A percentile compares a stretch with the other conserved stretches of the same genome.
These are phyloP conservation scores for Styphnolobium japonicum DNA, from an alignment of 306 rosid genomes.

Conservation along the genomic window DNA sequence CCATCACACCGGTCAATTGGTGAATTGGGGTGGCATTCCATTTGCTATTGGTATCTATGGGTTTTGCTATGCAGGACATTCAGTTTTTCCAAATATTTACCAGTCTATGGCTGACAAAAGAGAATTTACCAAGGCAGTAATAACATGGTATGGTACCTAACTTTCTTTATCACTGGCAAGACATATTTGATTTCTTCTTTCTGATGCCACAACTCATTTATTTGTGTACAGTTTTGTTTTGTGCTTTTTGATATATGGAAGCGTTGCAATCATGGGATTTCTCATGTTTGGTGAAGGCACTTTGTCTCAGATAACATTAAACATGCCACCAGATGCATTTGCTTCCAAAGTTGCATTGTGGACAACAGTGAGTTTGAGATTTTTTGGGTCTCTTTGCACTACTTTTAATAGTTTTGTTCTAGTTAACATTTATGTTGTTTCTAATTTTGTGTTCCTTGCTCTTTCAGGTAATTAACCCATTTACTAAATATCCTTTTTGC, in stretches of 20 bases:
- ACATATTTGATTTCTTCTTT: neutral
- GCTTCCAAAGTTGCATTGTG: slow-evolving; percentile 70
- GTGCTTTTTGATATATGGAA: slow-evolving; percentile 61
- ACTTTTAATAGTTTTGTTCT: neutral
- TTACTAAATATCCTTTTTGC: slow-evolving; percentile 79
- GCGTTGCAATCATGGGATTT: slow-evolving; percentile 73
- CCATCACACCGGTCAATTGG: slow-evolving; percentile 49
- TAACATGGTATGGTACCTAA: slow-evolving; percentile 23
- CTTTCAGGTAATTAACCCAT: slow-evolving; percentile 73
- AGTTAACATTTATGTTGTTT: neutral
- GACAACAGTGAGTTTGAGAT: slow-evolving; percentile 66
- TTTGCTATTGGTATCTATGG: slow-evolving; percentile 73
- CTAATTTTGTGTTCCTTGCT: slow-evolving; percentile 19
- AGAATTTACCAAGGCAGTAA: slow-evolving; percentile 50
- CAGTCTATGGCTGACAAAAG: slow-evolving; percentile 83
- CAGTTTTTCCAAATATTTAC: slow-evolving; percentile 77
- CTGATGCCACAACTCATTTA: neutral
- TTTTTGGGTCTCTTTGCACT: neutral
- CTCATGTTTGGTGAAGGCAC: slow-evolving; percentile 67
- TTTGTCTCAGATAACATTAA: slow-evolving; percentile 82
- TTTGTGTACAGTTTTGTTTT: slow-evolving; percentile 58
- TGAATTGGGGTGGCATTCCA: slow-evolving; percentile 73
- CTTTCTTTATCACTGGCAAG: neutral
- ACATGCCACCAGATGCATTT: slow-evolving; percentile 57
- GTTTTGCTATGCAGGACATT: slow-evolving; percentile 81